Evolutionary conservation across 805 yeast species (phyloP), one percentile per base, ranked within the genome.

Genomic region (Nakazawaea ernobii): DNA sequence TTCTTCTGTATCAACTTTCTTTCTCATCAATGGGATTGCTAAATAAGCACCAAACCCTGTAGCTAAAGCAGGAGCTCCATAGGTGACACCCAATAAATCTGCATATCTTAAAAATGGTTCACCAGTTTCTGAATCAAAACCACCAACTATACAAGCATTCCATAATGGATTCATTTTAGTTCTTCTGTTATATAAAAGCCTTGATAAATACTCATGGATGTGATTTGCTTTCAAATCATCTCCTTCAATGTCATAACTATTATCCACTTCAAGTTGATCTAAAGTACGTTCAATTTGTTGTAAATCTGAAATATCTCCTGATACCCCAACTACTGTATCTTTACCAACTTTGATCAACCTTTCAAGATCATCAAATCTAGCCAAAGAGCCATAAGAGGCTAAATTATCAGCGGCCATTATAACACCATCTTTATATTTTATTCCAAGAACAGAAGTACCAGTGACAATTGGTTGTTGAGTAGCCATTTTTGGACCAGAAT

Each of bases 1-100:
- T 27, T 75, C 80, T 57, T 90, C 97, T 37, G 72, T 69, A 49
- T 89, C 95, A 32, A 86, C 87, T 50, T 84, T 76, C 62, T 86
- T 82, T 70, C 99, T 83, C 62, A 94, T 74, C 58, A 94, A 69
- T 26, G 99, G 99, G 39, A 90, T 69, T 3, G 99, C 99, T 66
- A 94, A 74, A 66, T 94, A 91, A 9, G 95, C 85, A 50, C 99
- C 99, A 63, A 90, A 92, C 1, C 99, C 99, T 3, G 98, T 91
- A 40, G 97, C 97, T 49, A 94, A 70, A 2, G 95, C 75, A 29
- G 96, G 94, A 0, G 98, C 76, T 3, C 87, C 75, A 66, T 87
- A 94, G 2, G 96, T 78, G 27, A 90, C 96, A 43, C 99, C 99
- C 51, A 91, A 75, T 51, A 94, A 71, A 64, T 94, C 97, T 40